These are phyloP conservation scores for Globisporangium uncinulatum DNA, from an alignment of 352 stramenopile species.

Conservation along the genomic window DNA sequence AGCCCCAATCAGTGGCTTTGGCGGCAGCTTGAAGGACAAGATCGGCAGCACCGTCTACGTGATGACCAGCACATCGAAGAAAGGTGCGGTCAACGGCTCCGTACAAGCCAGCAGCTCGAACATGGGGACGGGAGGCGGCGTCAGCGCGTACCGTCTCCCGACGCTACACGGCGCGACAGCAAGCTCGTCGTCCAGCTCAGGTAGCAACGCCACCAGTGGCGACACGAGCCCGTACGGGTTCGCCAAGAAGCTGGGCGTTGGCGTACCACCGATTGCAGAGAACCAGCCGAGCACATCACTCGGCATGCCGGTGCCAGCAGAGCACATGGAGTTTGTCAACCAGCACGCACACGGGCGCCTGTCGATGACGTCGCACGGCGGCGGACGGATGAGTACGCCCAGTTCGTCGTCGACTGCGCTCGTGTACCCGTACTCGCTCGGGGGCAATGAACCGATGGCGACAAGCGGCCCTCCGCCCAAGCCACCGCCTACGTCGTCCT, in stretches of 20 bases:
- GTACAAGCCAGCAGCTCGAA: not conserved
- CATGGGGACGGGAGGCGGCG: not conserved
- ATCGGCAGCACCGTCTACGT: not conserved
- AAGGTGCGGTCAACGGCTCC: not conserved
- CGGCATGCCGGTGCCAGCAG: conserved; percentile 18
- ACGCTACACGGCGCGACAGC: conserved; percentile 8
- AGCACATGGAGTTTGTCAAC: conserved; percentile 37
- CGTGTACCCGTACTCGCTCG: conserved; percentile 31
- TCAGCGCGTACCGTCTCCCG: conserved; percentile 8
- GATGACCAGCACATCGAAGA: not conserved
- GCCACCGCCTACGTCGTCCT: conserved; percentile 36
- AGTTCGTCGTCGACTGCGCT: not conserved
- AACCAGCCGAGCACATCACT: conserved; percentile 15
- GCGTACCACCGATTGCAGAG: conserved; percentile 29
- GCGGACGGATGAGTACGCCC: conserved; percentile 7
- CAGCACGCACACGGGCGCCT: conserved; percentile 26
- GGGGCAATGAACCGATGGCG: not conserved
- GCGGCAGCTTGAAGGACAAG: not conserved
- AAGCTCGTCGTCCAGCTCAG: conserved; percentile 5
- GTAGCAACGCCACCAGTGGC: not conserved
- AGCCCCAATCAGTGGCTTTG: not conserved
- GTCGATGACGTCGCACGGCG: conserved; percentile 62
- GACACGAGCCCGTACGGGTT: conserved; percentile 15
- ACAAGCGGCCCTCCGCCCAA: conserved; percentile 25
- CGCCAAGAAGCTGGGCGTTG: conserved; percentile 15